Conservation (phyloP, 2,329 filamentous ascomycete genomes). For the Bisporella sp. region DNA sequence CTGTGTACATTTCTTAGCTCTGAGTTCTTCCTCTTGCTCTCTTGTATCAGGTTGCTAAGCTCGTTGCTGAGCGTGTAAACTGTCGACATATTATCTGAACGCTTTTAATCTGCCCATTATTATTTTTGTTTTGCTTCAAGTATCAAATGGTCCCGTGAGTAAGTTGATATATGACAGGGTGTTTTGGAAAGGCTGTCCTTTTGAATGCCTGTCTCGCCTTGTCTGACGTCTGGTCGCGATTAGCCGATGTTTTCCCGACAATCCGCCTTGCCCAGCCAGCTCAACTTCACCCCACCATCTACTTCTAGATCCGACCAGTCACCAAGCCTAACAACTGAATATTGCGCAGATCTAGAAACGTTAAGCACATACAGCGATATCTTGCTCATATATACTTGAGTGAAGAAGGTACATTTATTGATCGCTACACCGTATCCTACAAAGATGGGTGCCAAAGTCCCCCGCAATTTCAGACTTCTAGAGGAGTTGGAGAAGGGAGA, state of each 20-base stretch:
- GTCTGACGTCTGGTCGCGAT: constrained; percentile 8
- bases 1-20: constrained; percentile 71
- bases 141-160: too few relatives aligned
- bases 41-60: constrained; percentile 84
- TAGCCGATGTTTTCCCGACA: constrained; percentile 11
- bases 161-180: too few relatives aligned
- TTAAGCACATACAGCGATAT: too few relatives aligned
- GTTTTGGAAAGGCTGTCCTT: neutral
- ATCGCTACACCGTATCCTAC: neutral
- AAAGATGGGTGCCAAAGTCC: constrained; percentile 61
- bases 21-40: constrained; percentile 90
- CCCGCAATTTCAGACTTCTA: constrained; percentile 90
- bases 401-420: too few relatives aligned
- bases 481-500: constrained; percentile 99
- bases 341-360: neutral
- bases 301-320: neutral
- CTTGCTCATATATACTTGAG: too few relatives aligned
- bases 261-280: neutral
- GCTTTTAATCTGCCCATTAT: too few relatives aligned
- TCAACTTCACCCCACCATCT: neutral
- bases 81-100: too few relatives aligned
- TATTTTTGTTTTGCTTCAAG: too few relatives aligned
- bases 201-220: neutral
- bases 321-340: neutral
- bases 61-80: constrained; percentile 36